Evolutionary conservation across 2,329 filamentous ascomycete species (phyloP), one percentile per base, ranked within the genome.

Genomic region (Ceratocystiopsis minuta): DNA sequence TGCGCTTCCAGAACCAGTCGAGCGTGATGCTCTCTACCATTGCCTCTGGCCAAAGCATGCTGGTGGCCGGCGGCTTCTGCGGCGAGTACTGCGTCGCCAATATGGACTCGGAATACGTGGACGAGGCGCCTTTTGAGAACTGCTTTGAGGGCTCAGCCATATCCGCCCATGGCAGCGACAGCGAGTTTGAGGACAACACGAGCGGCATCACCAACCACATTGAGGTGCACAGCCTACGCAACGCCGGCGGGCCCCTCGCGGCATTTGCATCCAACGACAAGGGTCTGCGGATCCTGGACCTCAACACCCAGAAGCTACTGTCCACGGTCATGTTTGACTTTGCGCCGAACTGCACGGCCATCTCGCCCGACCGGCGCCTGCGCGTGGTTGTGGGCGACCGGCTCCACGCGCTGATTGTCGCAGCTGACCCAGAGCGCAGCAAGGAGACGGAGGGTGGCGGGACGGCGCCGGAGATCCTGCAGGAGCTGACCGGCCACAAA

Each of bases 331-430:
- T 50, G 42, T 84, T 78, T 54, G 57, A 66, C 0, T 68, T 71
- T 49, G 66, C 80, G 3, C 65, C 85, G 46, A 88, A 88, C 57
- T 84, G 79, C 59, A 72, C 78, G 1, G 75, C 79, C 2, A 66
- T 80, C 2, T 83, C 79, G 1, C 76, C 81, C 0, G 77, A 86
- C 53, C 67, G 73, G 42, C 73, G 80, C 3, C 63, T 87, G 49
- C 75, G 82, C 39, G 72, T 77, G 15, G 67, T 86, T 47, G 81
- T 85, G 0, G 81, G 82, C 38, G 83, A 88, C 51, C 64, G 67
- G 45, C 60, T 65, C 43, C 66, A 79, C 34, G 73, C 78, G 0
- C 60, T 78, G 39, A 80, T 88, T 52, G 70, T 73, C 14, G 71
- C 82, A 46, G 75, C 80, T 12, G 79, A 83, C 43, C 75, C 69